Base-by-base conservation (phyloP, 139 green algal species). In the Chlamydomonas eustigma region DNA sequence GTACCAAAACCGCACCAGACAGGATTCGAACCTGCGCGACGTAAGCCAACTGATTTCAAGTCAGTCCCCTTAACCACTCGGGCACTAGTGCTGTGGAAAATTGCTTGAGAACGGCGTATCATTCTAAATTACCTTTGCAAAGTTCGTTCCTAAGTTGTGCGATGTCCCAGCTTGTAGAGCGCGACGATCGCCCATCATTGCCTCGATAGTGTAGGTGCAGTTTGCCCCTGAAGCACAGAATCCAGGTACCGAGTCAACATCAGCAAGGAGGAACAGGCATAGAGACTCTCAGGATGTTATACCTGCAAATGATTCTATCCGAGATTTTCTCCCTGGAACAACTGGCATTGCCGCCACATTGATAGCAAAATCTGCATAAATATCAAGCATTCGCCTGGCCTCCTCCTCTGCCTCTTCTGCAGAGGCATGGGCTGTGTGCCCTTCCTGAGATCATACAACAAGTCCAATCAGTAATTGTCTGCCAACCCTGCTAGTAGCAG, bases 61-160 rank as follows among this genome's bases (percentile, higher is more conserved):
- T 73, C 66, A 39, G 32, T 50, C 66, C n/a, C 66, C 66, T 73
- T 73, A 73, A 73, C 66, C 66, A 73, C 66, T 73, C 66, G 66
- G 66, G n/a, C 66, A 73, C 66, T 32, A 28, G 34, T 70, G 58
- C 44, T 58, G 44, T 58, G 44, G 12, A 58, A 58, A 58, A 18
- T 28, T 58, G 44, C 18, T 12, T 58, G 44, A 58, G 44, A 28
- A n/a, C n/a, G n/a, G n/a, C n/a, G n/a, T n/a, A n/a, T n/a, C n/a
- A n/a, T n/a, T n/a, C n/a, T n/a, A 33, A 66, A 64, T 8, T 50
- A 80, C 76, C 63, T 87, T 88, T 1, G 96, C 92, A 86, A 99
- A 99, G 87, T 99, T 98, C 64, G 93, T 87, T 37, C 94, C 95
- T 51, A 99, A 88, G 87, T 99, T 93, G 87, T 99, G 96, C 37